These are phyloP conservation scores for Fomitopsis pinicola DNA, from an alignment of 1,284 basidiomycete species.

Conservation along the genomic window DNA sequence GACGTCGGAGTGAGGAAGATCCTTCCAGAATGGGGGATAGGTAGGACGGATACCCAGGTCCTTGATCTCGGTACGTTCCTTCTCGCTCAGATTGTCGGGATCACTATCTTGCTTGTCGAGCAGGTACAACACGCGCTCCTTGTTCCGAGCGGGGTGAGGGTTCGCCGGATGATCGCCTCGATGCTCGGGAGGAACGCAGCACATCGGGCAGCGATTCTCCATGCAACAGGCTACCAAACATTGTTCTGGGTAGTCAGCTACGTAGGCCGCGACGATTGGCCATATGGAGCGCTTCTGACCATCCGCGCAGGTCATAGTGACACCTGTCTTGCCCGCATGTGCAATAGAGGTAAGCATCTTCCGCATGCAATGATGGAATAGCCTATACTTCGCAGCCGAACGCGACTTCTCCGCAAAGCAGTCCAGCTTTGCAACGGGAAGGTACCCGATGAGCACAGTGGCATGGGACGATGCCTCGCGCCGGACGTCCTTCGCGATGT, in stretches of 20 bases:
- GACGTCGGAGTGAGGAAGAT: slow-evolving; percentile 20
- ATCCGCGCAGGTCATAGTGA: slow-evolving; percentile 12
- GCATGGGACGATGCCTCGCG: slow-evolving; percentile 23
- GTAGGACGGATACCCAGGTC: background rate
- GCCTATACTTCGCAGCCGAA: slow-evolving; percentile 12
- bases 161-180: background rate
- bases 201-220: background rate
- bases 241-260: slow-evolving; percentile 23
- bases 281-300: slow-evolving; percentile 9
- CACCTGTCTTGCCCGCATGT: slow-evolving; percentile 9
- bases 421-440: slow-evolving; percentile 34
- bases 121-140: background rate
- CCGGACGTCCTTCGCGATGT: slow-evolving; percentile 27
- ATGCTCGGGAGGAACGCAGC: background rate
- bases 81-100: too few species aligned
- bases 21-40: background rate
- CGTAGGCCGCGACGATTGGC: slow-evolving; percentile 16
- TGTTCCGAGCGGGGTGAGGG: background rate
- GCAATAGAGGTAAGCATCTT: slow-evolving; percentile 11
- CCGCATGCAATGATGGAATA: slow-evolving; percentile 20
- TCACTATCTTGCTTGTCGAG: too few species aligned
- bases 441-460: slow-evolving; percentile 28
- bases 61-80: background rate
- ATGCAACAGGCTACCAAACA: slow-evolving; percentile 10
- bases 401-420: slow-evolving; percentile 20